Evolutionary conservation across 1,284 basidiomycete genomes (phyloP).

Genomic region (Puccinia polysora): DNA sequence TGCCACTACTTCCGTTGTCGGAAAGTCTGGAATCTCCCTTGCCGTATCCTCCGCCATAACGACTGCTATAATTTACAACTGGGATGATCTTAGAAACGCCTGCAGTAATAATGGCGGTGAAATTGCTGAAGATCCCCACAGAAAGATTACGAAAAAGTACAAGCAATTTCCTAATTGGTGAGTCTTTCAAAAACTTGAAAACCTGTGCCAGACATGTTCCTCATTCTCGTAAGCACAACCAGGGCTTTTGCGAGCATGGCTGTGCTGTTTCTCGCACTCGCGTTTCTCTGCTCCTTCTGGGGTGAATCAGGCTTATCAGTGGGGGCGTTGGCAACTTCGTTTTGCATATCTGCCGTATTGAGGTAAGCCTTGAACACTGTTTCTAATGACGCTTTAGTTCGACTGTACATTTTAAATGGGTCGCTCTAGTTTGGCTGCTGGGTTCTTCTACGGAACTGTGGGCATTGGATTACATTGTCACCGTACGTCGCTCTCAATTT

Average conservation of each 20-base stretch:
- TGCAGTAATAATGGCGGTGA: background rate
- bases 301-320: conserved; percentile 23
- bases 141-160: conserved; percentile 23
- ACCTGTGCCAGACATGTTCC: background rate
- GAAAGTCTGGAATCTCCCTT: conserved; percentile 10
- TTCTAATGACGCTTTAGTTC: background rate
- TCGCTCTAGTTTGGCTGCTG: conserved; percentile 32
- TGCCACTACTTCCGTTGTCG: conserved; percentile 15
- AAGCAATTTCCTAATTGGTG: conserved; percentile 16
- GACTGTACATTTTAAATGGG: background rate
- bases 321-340: background rate
- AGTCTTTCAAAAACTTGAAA: background rate
- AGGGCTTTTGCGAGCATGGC: conserved; percentile 26
- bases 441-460: conserved; percentile 32
- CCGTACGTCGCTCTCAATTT: conserved; percentile 2
- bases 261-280: background rate
- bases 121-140: conserved; percentile 6
- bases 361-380: conserved; percentile 13
- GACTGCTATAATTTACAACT: conserved; percentile 20
- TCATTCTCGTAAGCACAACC: too few species aligned
- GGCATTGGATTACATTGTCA: conserved; percentile 37
- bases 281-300: conserved; percentile 11
- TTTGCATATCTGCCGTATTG: conserved; percentile 15
- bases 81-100: conserved; percentile 1
- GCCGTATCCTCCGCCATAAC: conserved; percentile 32